phyloP scores from a whole-genome alignment of 805 yeast species.

The Myxozyma nipponensis region DNA sequence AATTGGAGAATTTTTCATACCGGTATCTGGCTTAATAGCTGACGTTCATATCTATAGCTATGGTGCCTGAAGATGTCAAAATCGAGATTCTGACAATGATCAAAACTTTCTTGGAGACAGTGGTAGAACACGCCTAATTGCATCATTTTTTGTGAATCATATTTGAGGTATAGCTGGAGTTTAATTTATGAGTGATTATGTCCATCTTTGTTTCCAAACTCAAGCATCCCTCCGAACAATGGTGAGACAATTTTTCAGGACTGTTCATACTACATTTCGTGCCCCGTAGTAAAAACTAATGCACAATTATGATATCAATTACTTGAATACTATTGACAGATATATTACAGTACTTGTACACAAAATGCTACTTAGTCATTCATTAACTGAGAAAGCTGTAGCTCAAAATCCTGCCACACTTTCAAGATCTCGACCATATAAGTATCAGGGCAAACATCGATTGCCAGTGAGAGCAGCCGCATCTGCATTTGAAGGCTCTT shows the following conservation, averaged over 20 bases:
- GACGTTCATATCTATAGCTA: conserved; percentile 33
- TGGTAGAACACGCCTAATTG: conserved; percentile 13
- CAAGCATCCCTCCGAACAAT: too few relatives aligned
- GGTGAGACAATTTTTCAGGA: too few relatives aligned
- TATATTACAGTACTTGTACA: not conserved
- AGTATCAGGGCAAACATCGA: conserved; percentile 51
- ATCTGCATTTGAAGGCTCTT: conserved; percentile 49
- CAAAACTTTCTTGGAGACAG: conserved; percentile 34
- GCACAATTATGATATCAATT: too few relatives aligned
- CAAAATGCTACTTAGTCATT: not conserved
- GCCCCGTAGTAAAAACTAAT: too few relatives aligned
- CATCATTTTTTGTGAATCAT: not conserved
- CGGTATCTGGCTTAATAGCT: too few relatives aligned
- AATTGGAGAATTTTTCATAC: not conserved
- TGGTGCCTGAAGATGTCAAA: conserved; percentile 67
- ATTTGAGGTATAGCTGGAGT: not conserved
- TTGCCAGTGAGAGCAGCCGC: conserved; percentile 49
- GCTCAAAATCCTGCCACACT: conserved; percentile 49
- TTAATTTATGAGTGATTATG: not conserved
- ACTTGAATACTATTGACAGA: too few relatives aligned
- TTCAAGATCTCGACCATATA: conserved; percentile 54
- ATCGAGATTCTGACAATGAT: conserved; percentile 57
- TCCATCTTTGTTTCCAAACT: too few relatives aligned
- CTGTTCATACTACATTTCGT: too few relatives aligned
- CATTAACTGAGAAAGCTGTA: conserved; percentile 15